Base-by-base conservation (phyloP, 78 protist genomes). In the Chrysochromulina parva region DNA sequence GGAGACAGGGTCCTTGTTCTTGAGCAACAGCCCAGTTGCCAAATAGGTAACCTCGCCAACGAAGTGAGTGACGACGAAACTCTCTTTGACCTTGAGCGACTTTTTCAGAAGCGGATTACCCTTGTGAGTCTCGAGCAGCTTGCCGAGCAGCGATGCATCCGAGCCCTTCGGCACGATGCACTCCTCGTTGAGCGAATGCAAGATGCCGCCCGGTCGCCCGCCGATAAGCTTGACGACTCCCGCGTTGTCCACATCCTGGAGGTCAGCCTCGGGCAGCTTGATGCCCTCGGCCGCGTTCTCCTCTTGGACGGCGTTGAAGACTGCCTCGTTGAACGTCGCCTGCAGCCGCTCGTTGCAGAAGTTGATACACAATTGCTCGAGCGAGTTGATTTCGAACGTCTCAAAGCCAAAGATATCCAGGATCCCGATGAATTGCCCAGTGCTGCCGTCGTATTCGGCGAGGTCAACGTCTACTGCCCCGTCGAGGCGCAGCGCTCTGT, bases 391-490 rank as follows among this genome's bases (percentile, higher is more conserved):
- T 7, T 53, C 92, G 80, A 96, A 95, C 57, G 74, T 87, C 91
- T 96, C 98, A 57, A 96, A 96, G 76, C 98, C 98, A 88, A 92
- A 96, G 69, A 96, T 95, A 91, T 96, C 98, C 2, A 96, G 92
- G 19, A 96, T 92, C 28, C 97, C 97, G 81, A 96, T 91, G 24
- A 95, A 95, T 28, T 4, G 7, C 28, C 58, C 82, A 50, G 90
- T 55, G 55, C 95, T 96, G 60, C 24, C 7, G 7, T 7, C 24
- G 7, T 58, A 13, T 7, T 94, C 95, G 10, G 94, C 90, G 88
- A 93, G 93, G 81, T 92, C 62, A 13, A 14, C 88, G 87, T 58
- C 62, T 13, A 90, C 38, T 3, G 47, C 38, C 11, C 47, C 19
- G 38, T 3, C 73, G 73, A 66, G 73, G 47, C 11, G 9, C 24